phyloP scores from a whole-genome alignment of 306 rosid species.

The Quercus gilva region DNA sequence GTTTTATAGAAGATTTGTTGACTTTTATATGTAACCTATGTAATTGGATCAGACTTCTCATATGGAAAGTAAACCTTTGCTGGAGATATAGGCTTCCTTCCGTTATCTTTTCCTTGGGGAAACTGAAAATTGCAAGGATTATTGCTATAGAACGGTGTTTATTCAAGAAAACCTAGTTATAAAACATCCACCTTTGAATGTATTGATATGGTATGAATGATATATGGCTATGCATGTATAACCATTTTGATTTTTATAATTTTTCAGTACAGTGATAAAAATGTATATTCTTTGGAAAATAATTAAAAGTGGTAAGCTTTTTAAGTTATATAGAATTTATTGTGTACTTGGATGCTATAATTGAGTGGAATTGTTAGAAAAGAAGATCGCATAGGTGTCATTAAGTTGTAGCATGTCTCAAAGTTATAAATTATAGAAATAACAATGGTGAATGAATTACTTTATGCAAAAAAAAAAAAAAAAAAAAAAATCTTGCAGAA shows the following conservation, averaged over 20 bases:
- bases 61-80: background rate
- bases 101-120: background rate
- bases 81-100: background rate
- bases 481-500: background rate
- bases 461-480: background rate
- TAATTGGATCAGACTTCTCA: background rate
- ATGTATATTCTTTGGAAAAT: background rate
- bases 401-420: background rate
- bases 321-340: background rate
- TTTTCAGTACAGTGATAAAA: background rate
- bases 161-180: background rate
- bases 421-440: background rate
- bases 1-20: background rate
- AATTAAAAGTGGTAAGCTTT: background rate
- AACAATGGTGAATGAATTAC: background rate
- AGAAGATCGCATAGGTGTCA: background rate
- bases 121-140: background rate
- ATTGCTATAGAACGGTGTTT: background rate
- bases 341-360: background rate
- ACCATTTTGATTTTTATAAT: background rate
- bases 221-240: background rate
- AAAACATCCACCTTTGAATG: background rate
- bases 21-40: background rate
- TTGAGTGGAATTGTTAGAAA: background rate
- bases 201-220: background rate